Evolutionary conservation across 2,329 filamentous ascomycete species (phyloP).

Genomic region (Ilyonectria sp.): DNA sequence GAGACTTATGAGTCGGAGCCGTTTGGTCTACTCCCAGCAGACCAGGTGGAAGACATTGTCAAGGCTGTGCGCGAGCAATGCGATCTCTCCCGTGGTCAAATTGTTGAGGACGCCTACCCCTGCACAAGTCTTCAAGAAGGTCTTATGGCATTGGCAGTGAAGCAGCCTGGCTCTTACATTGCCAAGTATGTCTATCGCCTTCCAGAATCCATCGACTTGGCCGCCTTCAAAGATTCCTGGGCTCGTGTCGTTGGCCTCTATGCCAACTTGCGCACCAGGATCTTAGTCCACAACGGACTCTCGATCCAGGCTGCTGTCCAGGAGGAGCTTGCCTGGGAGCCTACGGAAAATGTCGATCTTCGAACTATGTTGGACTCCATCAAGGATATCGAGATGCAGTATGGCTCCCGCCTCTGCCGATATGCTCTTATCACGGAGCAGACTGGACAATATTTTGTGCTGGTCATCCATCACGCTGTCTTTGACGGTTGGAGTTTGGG

Average conservation of each 20-base stretch:
- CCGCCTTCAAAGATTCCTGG: constrained; percentile 4
- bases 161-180: constrained; percentile 27
- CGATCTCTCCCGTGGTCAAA: not conserved
- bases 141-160: constrained; percentile 45
- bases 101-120: constrained; percentile 42
- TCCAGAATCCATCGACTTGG: not conserved
- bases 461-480: constrained; percentile 43
- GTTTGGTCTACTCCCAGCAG: not conserved
- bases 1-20: not conserved
- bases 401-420: constrained; percentile 7
- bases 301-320: constrained; percentile 9
- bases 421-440: constrained; percentile 13
- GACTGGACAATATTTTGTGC: constrained; percentile 7
- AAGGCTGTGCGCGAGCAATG: not conserved
- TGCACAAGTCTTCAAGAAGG: constrained; percentile 55
- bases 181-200: constrained; percentile 16
- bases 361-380: constrained; percentile 1
- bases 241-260: not conserved
- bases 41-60: not conserved
- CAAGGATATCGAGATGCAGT: constrained; percentile 7
- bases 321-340: constrained; percentile 8
- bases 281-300: not conserved
- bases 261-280: constrained; percentile 13
- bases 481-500: constrained; percentile 44
- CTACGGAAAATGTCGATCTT: not conserved